A percentile compares a stretch with the other conserved stretches of the same genome.
phyloP scores from a whole-genome alignment of 495 filamentous ascomycete genomes.

The Penicillium odoratum region DNA sequence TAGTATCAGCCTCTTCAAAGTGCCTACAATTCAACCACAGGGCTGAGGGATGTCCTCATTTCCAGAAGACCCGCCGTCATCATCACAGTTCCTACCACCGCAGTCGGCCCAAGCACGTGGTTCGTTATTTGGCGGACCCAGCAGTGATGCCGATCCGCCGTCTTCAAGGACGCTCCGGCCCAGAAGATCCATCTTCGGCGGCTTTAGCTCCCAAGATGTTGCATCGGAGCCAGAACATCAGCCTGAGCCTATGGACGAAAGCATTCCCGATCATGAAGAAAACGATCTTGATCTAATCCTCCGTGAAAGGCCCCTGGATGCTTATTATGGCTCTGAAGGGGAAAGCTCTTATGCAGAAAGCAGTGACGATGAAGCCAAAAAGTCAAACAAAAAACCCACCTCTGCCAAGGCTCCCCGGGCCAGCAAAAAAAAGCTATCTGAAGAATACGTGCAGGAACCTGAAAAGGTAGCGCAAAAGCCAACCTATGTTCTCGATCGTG shows the following conservation, averaged over 20 bases:
- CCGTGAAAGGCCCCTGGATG: slow-evolving; percentile 19
- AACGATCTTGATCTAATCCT: slow-evolving; percentile 29
- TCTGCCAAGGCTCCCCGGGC: background rate
- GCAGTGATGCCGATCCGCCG: slow-evolving; percentile 33
- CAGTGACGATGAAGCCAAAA: slow-evolving; percentile 16
- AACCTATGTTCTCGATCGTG: slow-evolving; percentile 25
- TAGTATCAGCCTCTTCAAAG: background rate
- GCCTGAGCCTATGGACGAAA: slow-evolving; percentile 11
- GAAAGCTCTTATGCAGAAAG: slow-evolving; percentile 24
- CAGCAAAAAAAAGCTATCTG: background rate
- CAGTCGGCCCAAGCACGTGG: slow-evolving; percentile 36
- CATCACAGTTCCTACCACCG: slow-evolving; percentile 30
- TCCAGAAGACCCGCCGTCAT: slow-evolving; percentile 21
- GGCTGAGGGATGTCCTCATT: slow-evolving; percentile 40
- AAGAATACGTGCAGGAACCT: background rate
- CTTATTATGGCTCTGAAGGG: slow-evolving; percentile 26
- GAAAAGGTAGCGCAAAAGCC: background rate
- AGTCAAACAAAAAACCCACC: background rate
- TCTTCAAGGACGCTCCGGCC: slow-evolving; percentile 22
- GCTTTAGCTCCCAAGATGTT: slow-evolving; percentile 28
- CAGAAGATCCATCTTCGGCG: slow-evolving; percentile 37
- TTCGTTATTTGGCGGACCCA: slow-evolving; percentile 42
- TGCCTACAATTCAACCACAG: slow-evolving; percentile 1
- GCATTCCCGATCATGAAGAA: slow-evolving; percentile 6
- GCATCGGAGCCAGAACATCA: slow-evolving; percentile 13